A percentile compares a stretch with the other conserved stretches of the same genome.
Conservation (phyloP, 768 basidiomycete species). For the Kwoniella dendrophila region DNA sequence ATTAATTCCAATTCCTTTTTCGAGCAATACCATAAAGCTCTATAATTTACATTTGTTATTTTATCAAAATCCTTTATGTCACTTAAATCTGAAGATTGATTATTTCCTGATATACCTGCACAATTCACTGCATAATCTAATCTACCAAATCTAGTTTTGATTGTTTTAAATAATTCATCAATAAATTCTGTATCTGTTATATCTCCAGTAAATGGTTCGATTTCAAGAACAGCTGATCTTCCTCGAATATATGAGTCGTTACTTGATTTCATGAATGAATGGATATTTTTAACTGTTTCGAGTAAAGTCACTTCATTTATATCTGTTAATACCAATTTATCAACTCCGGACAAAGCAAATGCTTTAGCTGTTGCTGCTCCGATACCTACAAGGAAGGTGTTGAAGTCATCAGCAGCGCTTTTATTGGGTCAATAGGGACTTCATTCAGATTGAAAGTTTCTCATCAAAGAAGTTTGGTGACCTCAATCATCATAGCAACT, state of each 20-base stretch:
- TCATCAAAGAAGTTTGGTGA: neutral
- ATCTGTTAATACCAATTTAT: constrained; percentile 33
- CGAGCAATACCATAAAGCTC: constrained; percentile 38
- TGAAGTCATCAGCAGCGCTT: neutral
- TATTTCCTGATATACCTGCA: constrained; percentile 34
- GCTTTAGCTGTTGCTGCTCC: constrained; percentile 39
- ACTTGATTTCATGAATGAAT: neutral
- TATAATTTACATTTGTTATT: constrained; percentile 40
- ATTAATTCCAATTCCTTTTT: constrained; percentile 38
- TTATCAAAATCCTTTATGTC: constrained; percentile 38
- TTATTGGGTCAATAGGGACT: too few species aligned
- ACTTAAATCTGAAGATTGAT: constrained; percentile 26
- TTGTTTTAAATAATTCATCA: constrained; percentile 22
- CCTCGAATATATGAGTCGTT: too few species aligned
- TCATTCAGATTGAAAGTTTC: too few species aligned
- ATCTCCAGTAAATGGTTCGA: constrained; percentile 33
- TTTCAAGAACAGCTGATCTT: too few species aligned
- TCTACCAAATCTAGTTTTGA: constrained; percentile 26
- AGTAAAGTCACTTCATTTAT: constrained; percentile 25
- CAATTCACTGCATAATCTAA: constrained; percentile 42
- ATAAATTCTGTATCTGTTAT: constrained; percentile 32
- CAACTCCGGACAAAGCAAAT: constrained; percentile 30
- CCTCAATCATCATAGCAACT: too few species aligned
- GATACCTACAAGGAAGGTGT: constrained; percentile 25
- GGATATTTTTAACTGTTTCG: constrained; percentile 16